Evolutionary conservation across 805 yeast genomes (phyloP), one percentile per base, ranked within the genome.

Genomic region (Hanseniaspora occidentalis): DNA sequence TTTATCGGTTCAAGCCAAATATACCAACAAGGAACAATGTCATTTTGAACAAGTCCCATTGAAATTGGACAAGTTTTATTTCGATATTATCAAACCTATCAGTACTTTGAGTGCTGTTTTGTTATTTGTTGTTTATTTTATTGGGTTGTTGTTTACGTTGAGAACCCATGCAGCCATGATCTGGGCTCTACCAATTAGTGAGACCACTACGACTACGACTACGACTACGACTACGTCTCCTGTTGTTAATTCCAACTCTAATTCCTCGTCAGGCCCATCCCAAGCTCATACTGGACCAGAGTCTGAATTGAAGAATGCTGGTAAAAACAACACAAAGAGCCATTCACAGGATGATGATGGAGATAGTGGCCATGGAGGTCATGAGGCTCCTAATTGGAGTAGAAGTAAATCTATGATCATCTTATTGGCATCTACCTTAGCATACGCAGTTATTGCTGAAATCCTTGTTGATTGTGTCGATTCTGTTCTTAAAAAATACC

Each of bases 321-420:
- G 35, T n/a, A 24, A 41, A 38, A 18, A 23, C 25, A 46, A 45
- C 35, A 50, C 47, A 19, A 54, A 19, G 25, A 27, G 19, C 19
- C 2, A 29, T 20, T 29, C 39, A 26, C 16, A 29, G 26, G 20
- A 27, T 37, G 35, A 19, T 18, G 14, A 51, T 9, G 59, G 51
- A 6, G 60, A 52, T 42, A 65, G 58, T 31, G 58, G 51, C 10
- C 57, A 53, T n/a, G 80, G 81, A 4, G 94, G 94, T 1, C 96
- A 89, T 50, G 96, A 86, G 57, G 94, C 96, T 0, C 97, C 98
- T 36, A 92, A 92, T 56, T 92, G 98, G 98, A 79, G 95, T 6
- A 73, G 89, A 52, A 64, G 65, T 13, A 89, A 86, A 60, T 83
- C 95, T 2, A 73, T 95, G 0, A 71, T 80, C 14, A 88, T 92